These are phyloP conservation scores for Tuber brumale DNA, from an alignment of 495 filamentous ascomycete species.

Conservation along the genomic window DNA sequence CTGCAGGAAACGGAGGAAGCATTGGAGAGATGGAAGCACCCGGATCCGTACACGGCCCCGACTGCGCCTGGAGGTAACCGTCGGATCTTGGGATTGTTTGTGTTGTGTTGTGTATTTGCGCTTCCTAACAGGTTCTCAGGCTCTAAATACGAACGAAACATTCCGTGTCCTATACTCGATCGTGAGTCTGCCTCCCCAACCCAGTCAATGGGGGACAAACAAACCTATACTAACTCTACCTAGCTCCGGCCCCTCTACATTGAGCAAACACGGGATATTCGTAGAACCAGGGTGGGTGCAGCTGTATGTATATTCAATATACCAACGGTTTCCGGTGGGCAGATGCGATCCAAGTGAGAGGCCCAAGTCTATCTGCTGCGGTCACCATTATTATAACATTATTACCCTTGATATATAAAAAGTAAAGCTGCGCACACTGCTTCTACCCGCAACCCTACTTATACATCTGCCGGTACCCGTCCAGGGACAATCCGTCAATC, in stretches of 20 bases:
- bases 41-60: conserved; percentile 80
- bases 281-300: not conserved
- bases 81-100: not conserved
- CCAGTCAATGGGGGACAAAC: not conserved
- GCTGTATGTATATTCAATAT: not conserved
- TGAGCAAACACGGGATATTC: not conserved
- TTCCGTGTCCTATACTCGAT: conserved; percentile 69
- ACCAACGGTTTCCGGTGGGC: not conserved
- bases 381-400: not conserved
- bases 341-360: not conserved
- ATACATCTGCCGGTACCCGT: not conserved
- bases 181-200: conserved; percentile 34
- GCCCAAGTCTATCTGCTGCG: not conserved
- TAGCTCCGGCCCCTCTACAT: conserved; percentile 16
- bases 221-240: not conserved
- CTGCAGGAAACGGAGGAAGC: conserved; percentile 80
- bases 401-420: not conserved
- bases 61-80: conserved; percentile 88
- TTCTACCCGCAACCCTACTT: not conserved
- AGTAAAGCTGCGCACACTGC: not conserved
- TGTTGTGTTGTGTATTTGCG: not conserved
- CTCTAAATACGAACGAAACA: conserved; percentile 92
- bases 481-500: not conserved
- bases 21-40: conserved; percentile 92
- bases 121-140: conserved; percentile 51